Conservation (phyloP, 139 green algal genomes). For the Haematococcus sp. region DNA sequence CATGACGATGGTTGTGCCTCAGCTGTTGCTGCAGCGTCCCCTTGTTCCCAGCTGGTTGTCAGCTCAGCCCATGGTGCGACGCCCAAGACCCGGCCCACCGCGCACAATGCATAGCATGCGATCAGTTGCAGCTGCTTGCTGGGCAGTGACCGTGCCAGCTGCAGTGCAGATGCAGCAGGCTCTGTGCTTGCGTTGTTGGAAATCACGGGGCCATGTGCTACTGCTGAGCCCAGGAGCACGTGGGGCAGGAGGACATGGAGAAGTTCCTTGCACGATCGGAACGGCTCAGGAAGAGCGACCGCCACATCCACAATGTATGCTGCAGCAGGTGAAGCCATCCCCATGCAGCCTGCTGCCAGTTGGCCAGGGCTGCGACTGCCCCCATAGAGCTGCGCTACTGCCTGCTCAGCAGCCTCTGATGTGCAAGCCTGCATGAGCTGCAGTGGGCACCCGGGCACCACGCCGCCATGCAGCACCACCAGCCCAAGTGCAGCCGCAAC, state of each 20-base stretch:
- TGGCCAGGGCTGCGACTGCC: no score
- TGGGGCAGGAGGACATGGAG: constrained; percentile 16
- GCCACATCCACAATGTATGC: constrained; percentile 2
- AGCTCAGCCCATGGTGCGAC: no score
- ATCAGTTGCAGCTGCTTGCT: neutral
- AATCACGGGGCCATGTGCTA: no score
- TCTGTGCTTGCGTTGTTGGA: no score
- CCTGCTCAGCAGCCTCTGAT: neutral
- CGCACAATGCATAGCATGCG: neutral
- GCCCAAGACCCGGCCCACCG: neutral
- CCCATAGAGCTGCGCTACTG: neutral
- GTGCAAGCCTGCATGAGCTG: constrained; percentile 12
- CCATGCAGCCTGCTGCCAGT: no score
- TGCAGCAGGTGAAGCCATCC: neutral
- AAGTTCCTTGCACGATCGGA: neutral
- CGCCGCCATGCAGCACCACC: neutral
- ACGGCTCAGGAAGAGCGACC: constrained; percentile 11
- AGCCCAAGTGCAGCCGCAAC: constrained; percentile 9
- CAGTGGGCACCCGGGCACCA: constrained; percentile 4
- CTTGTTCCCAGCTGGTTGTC: no score
- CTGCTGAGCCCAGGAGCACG: neutral
- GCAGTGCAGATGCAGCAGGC: neutral
- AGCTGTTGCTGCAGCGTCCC: no score
- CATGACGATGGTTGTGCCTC: no score
- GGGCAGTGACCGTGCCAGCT: neutral